phyloP scores from a whole-genome alignment of 208 protist species.

The Acanthamoeba royreba region DNA sequence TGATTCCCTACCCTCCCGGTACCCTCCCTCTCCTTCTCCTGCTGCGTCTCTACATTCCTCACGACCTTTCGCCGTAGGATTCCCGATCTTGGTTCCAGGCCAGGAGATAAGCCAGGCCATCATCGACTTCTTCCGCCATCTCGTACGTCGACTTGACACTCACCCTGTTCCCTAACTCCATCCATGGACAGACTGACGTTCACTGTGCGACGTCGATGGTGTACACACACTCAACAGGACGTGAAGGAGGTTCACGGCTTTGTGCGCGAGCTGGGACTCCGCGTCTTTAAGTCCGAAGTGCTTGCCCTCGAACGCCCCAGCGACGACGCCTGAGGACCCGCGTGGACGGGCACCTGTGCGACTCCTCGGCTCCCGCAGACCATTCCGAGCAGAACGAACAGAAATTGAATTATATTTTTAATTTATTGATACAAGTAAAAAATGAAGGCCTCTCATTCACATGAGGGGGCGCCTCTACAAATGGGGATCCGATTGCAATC shows the following conservation, averaged over 20 bases:
- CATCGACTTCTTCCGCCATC: conserved; percentile 49
- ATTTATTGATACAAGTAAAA: background rate
- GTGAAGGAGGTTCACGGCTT: conserved; percentile 56
- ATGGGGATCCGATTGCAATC: no score
- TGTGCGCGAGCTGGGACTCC: background rate
- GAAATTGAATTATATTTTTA: background rate
- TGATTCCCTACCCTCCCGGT: conserved; percentile 58
- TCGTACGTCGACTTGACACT: no score
- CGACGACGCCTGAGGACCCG: background rate
- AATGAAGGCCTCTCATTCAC: no score
- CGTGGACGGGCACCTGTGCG: background rate
- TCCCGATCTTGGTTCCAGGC: conserved; percentile 49
- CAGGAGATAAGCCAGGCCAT: conserved; percentile 33
- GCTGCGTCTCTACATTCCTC: no score
- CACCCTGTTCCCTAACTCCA: background rate
- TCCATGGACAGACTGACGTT: background rate
- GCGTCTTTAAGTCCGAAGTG: conserved; percentile 27
- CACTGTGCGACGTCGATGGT: background rate
- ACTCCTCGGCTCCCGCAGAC: background rate
- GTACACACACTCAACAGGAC: background rate
- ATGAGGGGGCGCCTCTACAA: no score
- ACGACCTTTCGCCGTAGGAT: no score
- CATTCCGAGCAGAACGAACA: background rate
- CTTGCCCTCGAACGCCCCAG: background rate
- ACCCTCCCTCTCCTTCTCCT: no score